Evolutionary conservation across 2,329 filamentous ascomycete species (phyloP).

Genomic region (Exophiala spinifera): DNA sequence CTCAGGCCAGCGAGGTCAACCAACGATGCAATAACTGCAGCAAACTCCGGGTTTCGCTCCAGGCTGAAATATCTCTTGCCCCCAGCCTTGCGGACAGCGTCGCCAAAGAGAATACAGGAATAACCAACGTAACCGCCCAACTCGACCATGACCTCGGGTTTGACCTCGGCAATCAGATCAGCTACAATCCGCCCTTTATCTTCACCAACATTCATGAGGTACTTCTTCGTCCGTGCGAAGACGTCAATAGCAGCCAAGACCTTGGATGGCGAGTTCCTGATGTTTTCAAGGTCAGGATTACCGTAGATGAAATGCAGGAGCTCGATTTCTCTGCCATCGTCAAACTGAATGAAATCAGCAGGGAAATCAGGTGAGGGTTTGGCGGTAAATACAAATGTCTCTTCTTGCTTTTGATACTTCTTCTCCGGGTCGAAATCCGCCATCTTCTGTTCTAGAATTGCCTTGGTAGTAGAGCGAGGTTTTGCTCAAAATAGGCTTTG

Average conservation of each 20-base stretch:
- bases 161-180: constrained; percentile 63
- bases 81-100: constrained; percentile 61
- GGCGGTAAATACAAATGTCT: constrained; percentile 23
- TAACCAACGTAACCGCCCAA: constrained; percentile 80
- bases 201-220: constrained; percentile 76
- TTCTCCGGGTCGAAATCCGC: constrained; percentile 24
- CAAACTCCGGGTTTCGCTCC: constrained; percentile 72
- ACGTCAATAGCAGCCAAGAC: constrained; percentile 70
- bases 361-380: not conserved
- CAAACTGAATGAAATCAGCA: constrained; percentile 43
- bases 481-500: not conserved
- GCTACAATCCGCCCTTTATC: constrained; percentile 70
- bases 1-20: constrained; percentile 71
- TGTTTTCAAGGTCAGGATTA: constrained; percentile 58
- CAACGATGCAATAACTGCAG: constrained; percentile 65
- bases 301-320: constrained; percentile 67
- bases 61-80: constrained; percentile 67
- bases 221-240: constrained; percentile 62
- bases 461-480: too few species aligned
- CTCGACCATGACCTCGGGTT: constrained; percentile 70
- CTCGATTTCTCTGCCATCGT: constrained; percentile 72
- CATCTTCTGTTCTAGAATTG: constrained; percentile 6
- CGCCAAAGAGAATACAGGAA: constrained; percentile 72
- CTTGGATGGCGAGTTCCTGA: constrained; percentile 61
- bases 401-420: constrained; percentile 27